Evolutionary conservation across 2,329 filamentous ascomycete genomes (phyloP).

Genomic region (Pseudocercospora pini-densiflorae): DNA sequence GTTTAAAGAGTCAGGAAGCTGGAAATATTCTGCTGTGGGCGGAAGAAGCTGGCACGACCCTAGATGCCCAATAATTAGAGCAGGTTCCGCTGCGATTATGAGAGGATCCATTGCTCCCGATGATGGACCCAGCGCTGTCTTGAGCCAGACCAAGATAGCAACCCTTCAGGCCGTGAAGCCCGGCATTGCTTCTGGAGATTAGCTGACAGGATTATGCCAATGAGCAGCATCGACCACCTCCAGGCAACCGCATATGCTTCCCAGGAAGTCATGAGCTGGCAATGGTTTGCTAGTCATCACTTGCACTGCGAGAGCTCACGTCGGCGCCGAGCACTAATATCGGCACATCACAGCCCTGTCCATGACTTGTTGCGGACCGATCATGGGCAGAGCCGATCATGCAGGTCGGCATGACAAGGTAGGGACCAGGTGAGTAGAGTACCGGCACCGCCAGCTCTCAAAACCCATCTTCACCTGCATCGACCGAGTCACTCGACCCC

Average conservation of each 20-base stretch:
- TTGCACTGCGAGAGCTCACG: too few species aligned
- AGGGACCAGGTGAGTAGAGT: background rate
- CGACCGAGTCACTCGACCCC: background rate
- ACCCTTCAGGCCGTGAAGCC: too few species aligned
- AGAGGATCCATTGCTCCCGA: too few species aligned
- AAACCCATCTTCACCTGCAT: background rate
- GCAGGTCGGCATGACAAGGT: background rate
- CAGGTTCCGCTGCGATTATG: too few species aligned
- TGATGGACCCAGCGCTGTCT: too few species aligned
- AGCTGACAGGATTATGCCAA: background rate
- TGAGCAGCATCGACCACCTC: background rate
- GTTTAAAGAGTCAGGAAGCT: background rate
- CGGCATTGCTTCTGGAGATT: background rate
- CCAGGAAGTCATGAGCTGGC: too few species aligned
- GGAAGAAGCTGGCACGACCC: too few species aligned
- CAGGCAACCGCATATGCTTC: background rate
- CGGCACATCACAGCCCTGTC: background rate
- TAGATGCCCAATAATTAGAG: too few species aligned
- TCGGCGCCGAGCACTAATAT: background rate
- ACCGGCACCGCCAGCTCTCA: background rate
- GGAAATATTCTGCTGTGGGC: background rate
- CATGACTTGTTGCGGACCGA: background rate
- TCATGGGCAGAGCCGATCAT: background rate
- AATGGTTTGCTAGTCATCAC: too few species aligned
- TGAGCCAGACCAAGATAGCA: too few species aligned